A percentile compares a stretch with the other conserved stretches of the same genome.
Evolutionary conservation across 140 eudicot species (phyloP).

Genomic region (Anethum foeniculum): DNA sequence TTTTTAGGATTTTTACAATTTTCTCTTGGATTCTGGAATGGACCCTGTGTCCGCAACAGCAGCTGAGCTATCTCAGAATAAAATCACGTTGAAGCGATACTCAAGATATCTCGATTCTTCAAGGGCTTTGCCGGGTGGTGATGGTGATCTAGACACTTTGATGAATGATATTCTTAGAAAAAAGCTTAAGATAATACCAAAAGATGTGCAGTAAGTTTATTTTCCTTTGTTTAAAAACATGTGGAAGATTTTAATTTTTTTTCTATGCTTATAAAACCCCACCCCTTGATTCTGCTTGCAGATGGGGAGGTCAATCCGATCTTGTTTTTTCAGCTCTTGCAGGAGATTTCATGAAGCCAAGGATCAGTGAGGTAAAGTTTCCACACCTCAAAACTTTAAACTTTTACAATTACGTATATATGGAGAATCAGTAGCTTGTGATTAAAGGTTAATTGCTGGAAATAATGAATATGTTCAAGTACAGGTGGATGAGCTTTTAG

Average conservation of each 20-base stretch:
- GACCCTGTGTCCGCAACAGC: constrained; percentile 33
- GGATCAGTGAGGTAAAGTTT: constrained; percentile 47
- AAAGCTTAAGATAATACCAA: constrained; percentile 56
- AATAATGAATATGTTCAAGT: background rate
- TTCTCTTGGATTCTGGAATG: constrained; percentile 27
- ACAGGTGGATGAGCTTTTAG: constrained; percentile 67
- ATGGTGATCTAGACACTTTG: constrained; percentile 29
- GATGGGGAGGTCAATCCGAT: constrained; percentile 54
- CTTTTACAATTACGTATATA: too few relatives aligned
- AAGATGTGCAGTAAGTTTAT: constrained; percentile 40
- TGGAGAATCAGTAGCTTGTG: background rate
- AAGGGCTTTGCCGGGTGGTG: background rate
- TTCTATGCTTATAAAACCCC: background rate
- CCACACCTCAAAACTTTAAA: background rate
- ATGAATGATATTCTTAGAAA: constrained; percentile 58
- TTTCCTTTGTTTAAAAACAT: background rate
- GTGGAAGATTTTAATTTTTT: background rate
- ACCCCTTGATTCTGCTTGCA: constrained; percentile 6
- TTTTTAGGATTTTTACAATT: constrained; percentile 45
- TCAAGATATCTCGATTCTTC: constrained; percentile 24
- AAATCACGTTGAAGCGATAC: constrained; percentile 15
- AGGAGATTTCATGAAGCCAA: constrained; percentile 82
- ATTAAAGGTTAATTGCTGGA: background rate
- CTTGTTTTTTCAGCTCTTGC: constrained; percentile 34
- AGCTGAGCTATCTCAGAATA: constrained; percentile 4